Conservation (phyloP, 1,284 basidiomycete species). For the Ustilago xerochloae region DNA sequence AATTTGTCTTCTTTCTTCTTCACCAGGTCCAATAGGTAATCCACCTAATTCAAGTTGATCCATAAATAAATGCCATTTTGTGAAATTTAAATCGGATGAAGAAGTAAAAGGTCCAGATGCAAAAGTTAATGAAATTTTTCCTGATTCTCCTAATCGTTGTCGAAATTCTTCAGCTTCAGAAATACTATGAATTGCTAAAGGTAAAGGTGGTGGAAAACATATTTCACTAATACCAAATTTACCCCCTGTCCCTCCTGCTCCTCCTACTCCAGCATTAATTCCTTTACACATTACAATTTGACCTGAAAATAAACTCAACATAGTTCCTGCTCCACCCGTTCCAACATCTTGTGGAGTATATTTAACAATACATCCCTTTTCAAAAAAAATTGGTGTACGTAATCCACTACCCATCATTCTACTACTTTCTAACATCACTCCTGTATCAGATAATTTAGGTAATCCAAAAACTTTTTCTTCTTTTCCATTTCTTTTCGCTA, state of each 20-base stretch:
- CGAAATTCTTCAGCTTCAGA: conserved; percentile 42
- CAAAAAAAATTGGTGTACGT: conserved; percentile 51
- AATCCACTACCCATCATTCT: conserved; percentile 61
- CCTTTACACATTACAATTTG: conserved; percentile 88
- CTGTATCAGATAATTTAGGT: conserved; percentile 39
- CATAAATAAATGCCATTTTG: conserved; percentile 59
- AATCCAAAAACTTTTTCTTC: conserved; percentile 11
- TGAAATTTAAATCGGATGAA: conserved; percentile 54
- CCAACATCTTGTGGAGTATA: conserved; percentile 47
- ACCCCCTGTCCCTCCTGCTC: too few species aligned
- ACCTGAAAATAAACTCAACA: conserved; percentile 83
- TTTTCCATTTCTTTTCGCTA: neutral
- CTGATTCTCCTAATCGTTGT: conserved; percentile 34
- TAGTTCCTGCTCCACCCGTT: conserved; percentile 24
- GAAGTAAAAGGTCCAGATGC: conserved; percentile 56
- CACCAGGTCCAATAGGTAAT: conserved; percentile 71
- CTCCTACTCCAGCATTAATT: conserved; percentile 88
- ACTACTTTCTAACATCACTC: conserved; percentile 54
- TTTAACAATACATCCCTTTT: conserved; percentile 43
- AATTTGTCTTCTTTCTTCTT: conserved; percentile 74
- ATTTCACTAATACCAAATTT: conserved; percentile 87
- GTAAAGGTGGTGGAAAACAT: conserved; percentile 71
- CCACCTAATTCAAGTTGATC: conserved; percentile 50
- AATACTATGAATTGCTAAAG: conserved; percentile 49
- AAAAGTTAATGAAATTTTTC: conserved; percentile 34